A percentile compares a stretch with the other conserved stretches of the same genome.
These are phyloP conservation scores for Aspergillus costaricaensis DNA, from an alignment of 2,329 filamentous ascomycete species.

Conservation along the genomic window DNA sequence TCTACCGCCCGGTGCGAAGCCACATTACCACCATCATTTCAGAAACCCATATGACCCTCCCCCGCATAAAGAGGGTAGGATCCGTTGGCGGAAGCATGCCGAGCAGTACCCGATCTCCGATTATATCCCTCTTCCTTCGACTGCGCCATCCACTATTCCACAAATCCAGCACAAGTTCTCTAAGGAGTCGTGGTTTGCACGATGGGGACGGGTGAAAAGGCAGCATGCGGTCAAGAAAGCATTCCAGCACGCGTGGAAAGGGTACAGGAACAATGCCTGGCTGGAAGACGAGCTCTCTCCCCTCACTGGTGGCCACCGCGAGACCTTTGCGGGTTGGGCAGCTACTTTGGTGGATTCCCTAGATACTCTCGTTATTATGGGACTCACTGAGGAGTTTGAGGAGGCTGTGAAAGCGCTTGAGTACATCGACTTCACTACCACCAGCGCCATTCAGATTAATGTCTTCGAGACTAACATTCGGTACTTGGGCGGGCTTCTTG, in stretches of 20 bases:
- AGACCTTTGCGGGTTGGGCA: constrained; percentile 90
- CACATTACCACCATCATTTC: constrained; percentile 18
- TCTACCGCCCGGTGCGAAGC: constrained; percentile 25
- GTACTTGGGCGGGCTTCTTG: constrained; percentile 82
- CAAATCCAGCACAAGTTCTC: constrained; percentile 74
- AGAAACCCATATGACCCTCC: constrained; percentile 14
- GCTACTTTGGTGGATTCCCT: constrained; percentile 81
- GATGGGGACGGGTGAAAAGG: constrained; percentile 64
- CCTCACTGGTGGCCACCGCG: constrained; percentile 65
- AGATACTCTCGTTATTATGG: constrained; percentile 86
- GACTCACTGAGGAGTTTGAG: constrained; percentile 73
- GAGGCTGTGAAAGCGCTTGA: constrained; percentile 70
- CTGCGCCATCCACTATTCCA: constrained; percentile 68
- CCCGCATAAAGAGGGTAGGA: constrained; percentile 11
- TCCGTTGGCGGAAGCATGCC: constrained; percentile 69
- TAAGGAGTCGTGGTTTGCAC: constrained; percentile 60
- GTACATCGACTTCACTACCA: constrained; percentile 80
- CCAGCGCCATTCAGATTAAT: constrained; percentile 68
- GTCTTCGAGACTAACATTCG: constrained; percentile 91
- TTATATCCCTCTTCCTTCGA: constrained; percentile 72
- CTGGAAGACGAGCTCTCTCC: constrained; percentile 84
- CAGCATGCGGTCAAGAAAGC: constrained; percentile 70
- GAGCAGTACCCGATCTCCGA: constrained; percentile 76
- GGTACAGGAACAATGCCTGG: constrained; percentile 80
- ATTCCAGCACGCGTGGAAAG: constrained; percentile 76